Conservation (phyloP, 164 flowering plant species). For the Aristolochia contorta region DNA sequence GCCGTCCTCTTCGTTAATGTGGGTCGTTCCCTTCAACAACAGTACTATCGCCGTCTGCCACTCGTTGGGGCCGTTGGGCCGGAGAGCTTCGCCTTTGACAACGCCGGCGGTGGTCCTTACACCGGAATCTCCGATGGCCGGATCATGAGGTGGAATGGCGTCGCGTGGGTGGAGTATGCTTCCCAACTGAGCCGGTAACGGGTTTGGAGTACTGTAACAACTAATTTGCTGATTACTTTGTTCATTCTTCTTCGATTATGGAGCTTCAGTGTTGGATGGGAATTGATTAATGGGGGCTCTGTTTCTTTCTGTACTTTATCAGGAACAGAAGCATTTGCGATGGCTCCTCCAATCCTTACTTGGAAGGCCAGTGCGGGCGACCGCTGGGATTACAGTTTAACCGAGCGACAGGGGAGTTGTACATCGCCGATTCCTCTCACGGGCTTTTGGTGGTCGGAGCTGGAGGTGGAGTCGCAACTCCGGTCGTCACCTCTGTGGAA, state of each 20-base stretch:
- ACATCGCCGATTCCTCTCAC: neutral
- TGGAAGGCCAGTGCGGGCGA: neutral
- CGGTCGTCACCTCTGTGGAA: neutral
- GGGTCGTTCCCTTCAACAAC: too few species aligned
- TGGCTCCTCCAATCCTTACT: neutral
- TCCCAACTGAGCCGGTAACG: too few species aligned
- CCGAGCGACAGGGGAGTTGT: neutral
- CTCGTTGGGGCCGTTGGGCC: constrained; percentile 33
- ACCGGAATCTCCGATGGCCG: constrained; percentile 88
- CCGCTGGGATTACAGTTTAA: neutral
- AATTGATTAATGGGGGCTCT: too few species aligned
- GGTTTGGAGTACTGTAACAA: too few species aligned
- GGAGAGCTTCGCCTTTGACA: constrained; percentile 75
- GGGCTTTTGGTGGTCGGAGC: neutral
- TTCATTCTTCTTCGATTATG: too few species aligned
- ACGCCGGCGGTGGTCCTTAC: constrained; percentile 73
- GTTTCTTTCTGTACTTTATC: too few species aligned
- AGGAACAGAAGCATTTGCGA: neutral
- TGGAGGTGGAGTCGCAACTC: neutral
- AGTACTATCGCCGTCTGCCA: neutral
- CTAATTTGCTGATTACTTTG: too few species aligned
- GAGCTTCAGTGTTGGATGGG: too few species aligned
- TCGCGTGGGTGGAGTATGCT: constrained; percentile 5
- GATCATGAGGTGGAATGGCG: constrained; percentile 13
- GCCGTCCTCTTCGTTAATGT: too few species aligned